Percentiles rank a stretch among this genome's conserved stretches.
Evolutionary conservation across 257 asterid genomes (phyloP).

Genomic region (Thymus quinquecostatus): DNA sequence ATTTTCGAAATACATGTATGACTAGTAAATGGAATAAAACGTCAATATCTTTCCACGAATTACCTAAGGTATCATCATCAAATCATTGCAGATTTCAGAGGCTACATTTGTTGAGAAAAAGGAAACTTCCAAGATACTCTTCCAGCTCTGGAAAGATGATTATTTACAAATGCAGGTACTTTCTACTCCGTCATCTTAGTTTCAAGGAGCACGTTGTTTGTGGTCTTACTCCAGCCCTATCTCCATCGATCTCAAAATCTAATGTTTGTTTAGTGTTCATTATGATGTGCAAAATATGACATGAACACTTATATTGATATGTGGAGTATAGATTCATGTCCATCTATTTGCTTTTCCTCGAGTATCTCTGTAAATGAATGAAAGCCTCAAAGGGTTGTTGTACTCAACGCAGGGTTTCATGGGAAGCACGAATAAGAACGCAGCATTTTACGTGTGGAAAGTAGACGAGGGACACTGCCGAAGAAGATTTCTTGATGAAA

Average conservation of each 20-base stretch:
- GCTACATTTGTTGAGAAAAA: conserved; percentile 74
- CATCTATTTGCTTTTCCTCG: background rate
- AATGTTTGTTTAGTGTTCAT: background rate
- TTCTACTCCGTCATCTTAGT: conserved; percentile 10
- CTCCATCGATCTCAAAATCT: background rate
- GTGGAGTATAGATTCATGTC: conserved; percentile 3
- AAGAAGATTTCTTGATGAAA: conserved; percentile 67
- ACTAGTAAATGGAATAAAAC: too few relatives aligned
- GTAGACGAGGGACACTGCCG: conserved; percentile 48
- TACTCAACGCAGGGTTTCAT: conserved; percentile 55
- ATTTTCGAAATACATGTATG: too few relatives aligned
- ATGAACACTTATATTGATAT: background rate
- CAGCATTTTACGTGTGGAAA: conserved; percentile 56
- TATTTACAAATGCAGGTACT: conserved; percentile 84
- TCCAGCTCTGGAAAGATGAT: conserved; percentile 82
- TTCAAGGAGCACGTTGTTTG: conserved; percentile 3
- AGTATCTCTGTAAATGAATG: conserved; percentile 6
- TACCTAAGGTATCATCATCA: conserved; percentile 23
- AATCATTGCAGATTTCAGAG: conserved; percentile 67
- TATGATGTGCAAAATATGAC: background rate
- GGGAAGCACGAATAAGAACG: conserved; percentile 37
- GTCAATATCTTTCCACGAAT: background rate
- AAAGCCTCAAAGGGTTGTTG: background rate
- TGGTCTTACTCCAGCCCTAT: background rate
- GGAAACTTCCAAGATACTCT: conserved; percentile 66